Base-by-base conservation (phyloP, 2,329 filamentous ascomycete species). In the Fusarium temperatum region DNA sequence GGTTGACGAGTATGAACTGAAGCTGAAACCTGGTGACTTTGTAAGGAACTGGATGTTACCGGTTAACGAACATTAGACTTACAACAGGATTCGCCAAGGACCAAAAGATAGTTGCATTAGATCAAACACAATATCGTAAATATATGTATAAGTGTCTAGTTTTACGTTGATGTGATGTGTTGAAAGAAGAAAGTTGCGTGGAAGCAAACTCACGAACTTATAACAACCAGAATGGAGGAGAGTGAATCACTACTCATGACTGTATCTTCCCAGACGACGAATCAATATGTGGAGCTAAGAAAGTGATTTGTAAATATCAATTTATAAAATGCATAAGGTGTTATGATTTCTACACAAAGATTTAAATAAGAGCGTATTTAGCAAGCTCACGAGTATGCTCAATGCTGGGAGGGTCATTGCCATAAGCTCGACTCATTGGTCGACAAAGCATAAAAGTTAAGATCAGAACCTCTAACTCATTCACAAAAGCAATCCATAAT, bases 401-500 rank as follows among this genome's bases (percentile, higher is more conserved):
- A 18, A 30, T 39, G 24, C 20, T 2, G 1, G 24, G 51, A 14
- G 20, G 3, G 1, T n/a, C 35, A 39, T 12, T 10, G 35, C 18
- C 24, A 54, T 8, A 18, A 17, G 24, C 4, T n/a, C 20, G 14
- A 28, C 24, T 41, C 8, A 1, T 41, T 1, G 6, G 4, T 10
- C n/a, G 24, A 18, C 11, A 1, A n/a, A 10, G 18, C 8, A 17
- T 18, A 2, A 10, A 13, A 28, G 3, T 35, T 35, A 35, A 35
- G 0, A 0, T 6, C 0, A 7, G 12, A 7, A 13, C 35, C 9
- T 18, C 11, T 8, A 17, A 26, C 2, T 39, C 18, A 9, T 20
- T 54, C 10, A 1, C 5, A 12, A 20, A 2, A 8, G 0, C 4
- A 11, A 26, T 6, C 4, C 6, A 10, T 11, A 2, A 3, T 11